Conservation (phyloP, 1,284 basidiomycete species). For the Moesziomyces parantarcticus region DNA sequence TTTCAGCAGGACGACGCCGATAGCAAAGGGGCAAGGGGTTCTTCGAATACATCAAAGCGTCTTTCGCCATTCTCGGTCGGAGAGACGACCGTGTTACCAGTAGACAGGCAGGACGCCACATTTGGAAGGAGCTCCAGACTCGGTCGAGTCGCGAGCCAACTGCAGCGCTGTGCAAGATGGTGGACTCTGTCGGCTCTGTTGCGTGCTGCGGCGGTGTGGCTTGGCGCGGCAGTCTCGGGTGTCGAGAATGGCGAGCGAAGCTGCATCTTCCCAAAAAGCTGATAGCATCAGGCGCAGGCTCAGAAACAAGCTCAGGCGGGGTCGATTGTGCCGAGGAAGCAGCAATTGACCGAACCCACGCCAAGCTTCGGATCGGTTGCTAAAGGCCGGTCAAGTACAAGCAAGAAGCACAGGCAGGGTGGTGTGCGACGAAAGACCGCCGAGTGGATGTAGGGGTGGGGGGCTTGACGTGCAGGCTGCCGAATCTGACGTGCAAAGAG, state of each 20-base stretch:
- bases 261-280: too few relatives aligned
- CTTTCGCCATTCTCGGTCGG: conserved; percentile 20
- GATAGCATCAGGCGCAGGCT: too few relatives aligned
- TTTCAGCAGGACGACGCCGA: not conserved
- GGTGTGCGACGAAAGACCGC: too few relatives aligned
- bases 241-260: too few relatives aligned
- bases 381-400: not conserved
- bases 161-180: too few relatives aligned
- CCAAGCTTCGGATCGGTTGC: not conserved
- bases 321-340: too few relatives aligned
- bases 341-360: not conserved
- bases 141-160: too few relatives aligned
- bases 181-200: too few relatives aligned
- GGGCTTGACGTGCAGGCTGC: conserved; percentile 29
- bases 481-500: conserved; percentile 22
- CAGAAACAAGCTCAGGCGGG: not conserved
- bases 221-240: too few relatives aligned
- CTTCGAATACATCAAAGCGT: not conserved
- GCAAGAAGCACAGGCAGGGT: not conserved
- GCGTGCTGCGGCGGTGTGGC: too few relatives aligned
- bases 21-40: not conserved
- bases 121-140: not conserved
- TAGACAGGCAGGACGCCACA: too few relatives aligned
- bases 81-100: conserved; percentile 19
- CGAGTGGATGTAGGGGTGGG: not conserved